Conservation (phyloP, 1,139 yeast genomes). For the Magnusiomyces ingens region DNA sequence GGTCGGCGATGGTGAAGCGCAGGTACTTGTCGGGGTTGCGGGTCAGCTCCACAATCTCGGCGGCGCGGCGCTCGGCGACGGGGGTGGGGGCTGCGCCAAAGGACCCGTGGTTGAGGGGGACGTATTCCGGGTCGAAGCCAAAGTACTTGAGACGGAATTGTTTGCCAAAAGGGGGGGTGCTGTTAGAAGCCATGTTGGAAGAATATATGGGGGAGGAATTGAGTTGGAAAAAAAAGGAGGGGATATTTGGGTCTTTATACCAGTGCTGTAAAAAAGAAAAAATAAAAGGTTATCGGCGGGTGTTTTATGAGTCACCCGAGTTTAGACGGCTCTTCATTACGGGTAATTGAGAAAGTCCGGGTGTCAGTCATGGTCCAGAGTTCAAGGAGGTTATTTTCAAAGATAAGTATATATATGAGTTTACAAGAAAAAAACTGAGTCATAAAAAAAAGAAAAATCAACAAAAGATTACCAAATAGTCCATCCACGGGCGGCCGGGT, state of each 20-base stretch:
- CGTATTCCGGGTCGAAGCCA: slow-evolving; percentile 24
- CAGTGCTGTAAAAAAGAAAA: no score
- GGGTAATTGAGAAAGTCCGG: no score
- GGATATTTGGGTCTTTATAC: not conserved
- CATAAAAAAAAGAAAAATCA: no score
- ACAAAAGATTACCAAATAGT: no score
- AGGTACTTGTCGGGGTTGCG: slow-evolving; percentile 41
- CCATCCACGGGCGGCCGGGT: no score
- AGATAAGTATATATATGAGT: no score
- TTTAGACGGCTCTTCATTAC: no score
- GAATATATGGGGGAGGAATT: not conserved
- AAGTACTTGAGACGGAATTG: slow-evolving; percentile 45
- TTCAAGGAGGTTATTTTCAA: no score
- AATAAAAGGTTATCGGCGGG: no score
- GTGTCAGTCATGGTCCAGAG: no score
- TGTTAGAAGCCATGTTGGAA: not conserved
- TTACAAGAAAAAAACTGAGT: no score
- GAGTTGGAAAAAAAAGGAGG: not conserved
- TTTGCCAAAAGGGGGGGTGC: slow-evolving; percentile 41
- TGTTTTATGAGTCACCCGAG: no score
- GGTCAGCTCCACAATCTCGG: slow-evolving; percentile 27
- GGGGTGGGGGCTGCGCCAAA: slow-evolving; percentile 23
- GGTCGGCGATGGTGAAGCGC: slow-evolving; percentile 25
- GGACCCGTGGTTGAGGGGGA: slow-evolving; percentile 26
- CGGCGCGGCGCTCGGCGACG: slow-evolving; percentile 18